phyloP scores from a whole-genome alignment of 176 grass and related monocot species.

The Phragmites australis region DNA sequence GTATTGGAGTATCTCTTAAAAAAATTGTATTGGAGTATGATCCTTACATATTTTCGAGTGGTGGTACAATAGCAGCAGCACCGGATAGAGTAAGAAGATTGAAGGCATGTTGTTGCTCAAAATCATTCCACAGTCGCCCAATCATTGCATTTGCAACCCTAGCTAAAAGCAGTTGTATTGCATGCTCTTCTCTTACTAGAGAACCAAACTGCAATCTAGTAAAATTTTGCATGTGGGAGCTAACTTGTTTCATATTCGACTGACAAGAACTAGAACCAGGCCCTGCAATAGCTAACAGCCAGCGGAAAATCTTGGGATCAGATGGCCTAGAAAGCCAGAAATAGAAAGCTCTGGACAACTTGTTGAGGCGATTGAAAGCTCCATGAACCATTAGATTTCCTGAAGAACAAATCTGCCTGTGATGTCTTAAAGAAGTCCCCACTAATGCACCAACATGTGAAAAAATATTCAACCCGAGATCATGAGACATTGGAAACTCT shows the following conservation, averaged over 20 bases:
- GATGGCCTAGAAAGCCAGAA: conserved; percentile 59
- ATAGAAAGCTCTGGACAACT: conserved; percentile 71
- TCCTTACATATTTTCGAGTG: conserved; percentile 76
- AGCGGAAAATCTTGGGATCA: conserved; percentile 56
- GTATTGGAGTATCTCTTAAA: no score
- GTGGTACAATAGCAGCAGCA: conserved; percentile 50
- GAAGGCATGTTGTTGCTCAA: conserved; percentile 46
- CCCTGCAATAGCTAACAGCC: conserved; percentile 28
- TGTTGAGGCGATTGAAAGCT: conserved; percentile 63
- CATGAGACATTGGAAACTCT: conserved; percentile 64
- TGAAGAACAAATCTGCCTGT: conserved; percentile 59
- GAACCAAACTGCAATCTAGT: conserved; percentile 53
- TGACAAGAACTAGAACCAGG: conserved; percentile 37
- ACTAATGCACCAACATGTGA: conserved; percentile 61
- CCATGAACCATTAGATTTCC: conserved; percentile 61
- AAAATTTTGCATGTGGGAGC: conserved; percentile 57
- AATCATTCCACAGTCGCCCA: conserved; percentile 58
- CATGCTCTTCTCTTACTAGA: conserved; percentile 51
- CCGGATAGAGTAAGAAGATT: conserved; percentile 69
- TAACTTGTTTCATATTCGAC: conserved; percentile 52
- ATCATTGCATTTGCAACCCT: conserved; percentile 60
- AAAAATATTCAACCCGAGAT: conserved; percentile 54
- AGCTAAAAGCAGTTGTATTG: conserved; percentile 51
- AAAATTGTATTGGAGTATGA: background rate
- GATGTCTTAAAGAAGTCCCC: conserved; percentile 54